Conservation (phyloP, 2,329 filamentous ascomycete species). For the Rutstroemia sp. region DNA sequence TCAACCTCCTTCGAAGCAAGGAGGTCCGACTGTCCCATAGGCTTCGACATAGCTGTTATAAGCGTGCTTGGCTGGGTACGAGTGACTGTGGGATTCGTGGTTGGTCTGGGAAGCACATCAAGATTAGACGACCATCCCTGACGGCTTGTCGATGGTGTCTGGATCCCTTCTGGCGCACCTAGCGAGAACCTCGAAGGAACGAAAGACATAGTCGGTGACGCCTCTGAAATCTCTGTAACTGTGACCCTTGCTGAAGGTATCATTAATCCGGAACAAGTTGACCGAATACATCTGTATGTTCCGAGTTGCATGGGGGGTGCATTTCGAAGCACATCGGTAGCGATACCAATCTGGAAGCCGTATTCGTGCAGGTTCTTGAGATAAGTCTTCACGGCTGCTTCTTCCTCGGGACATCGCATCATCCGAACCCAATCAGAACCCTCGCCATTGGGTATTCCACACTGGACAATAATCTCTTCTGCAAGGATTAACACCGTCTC, state of each 20-base stretch:
- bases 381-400: background rate
- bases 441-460: background rate
- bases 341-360: background rate
- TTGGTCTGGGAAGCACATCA: no score
- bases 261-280: background rate
- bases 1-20: no score
- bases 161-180: no score
- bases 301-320: background rate
- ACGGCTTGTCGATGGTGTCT: no score
- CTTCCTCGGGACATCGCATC: constrained; percentile 4
- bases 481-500: constrained; percentile 1
- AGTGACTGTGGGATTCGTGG: no score
- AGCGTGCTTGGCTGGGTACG: no score
- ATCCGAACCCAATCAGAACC: constrained; percentile 8
- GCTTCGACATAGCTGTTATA: no score
- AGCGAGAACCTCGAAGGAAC: background rate
- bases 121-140: no score
- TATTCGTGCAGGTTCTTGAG: background rate
- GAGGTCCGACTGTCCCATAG: no score
- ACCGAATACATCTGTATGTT: background rate
- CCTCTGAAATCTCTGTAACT: background rate
- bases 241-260: background rate
- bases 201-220: background rate
- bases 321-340: background rate
- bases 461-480: background rate